Evolutionary conservation across 2,329 filamentous ascomycete genomes (phyloP), one percentile per base, ranked within the genome.

Genomic region (Ophiocordyceps camponoti-leonardi): DNA sequence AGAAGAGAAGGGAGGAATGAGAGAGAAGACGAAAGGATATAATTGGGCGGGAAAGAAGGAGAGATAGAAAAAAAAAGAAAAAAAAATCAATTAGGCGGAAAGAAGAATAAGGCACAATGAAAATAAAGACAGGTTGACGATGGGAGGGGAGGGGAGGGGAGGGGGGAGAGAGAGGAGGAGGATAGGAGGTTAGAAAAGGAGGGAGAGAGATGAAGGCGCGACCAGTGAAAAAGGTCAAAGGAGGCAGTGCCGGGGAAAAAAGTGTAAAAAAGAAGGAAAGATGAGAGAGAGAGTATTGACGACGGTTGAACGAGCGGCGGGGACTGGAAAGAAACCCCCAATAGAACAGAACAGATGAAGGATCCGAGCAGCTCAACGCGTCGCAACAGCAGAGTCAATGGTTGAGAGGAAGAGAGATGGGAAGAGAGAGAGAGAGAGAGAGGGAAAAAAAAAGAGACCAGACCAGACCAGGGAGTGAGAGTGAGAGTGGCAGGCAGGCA

Each of bases 241-340:
- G n/a, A 35, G 31, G 31, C 31, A 14, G 31, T 35, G 31, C 31
- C 4, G 31, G 13, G 6, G 14, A 8, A 35, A 4, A 6, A 16
- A 16, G 13, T 10, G 11, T 33, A 5, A 5, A n/a, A 35, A n/a
- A 20, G 11, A n/a, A 20, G n/a, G 37, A 22, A 16, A 30, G 19
- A 18, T n/a, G 26, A 23, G 19, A 30, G 22, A 22, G 26, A 23
- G 19, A 30, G 37, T 44, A 20, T 31, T n/a, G 43, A 20, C 31
- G 30, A 16, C 13, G 22, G 37, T 16, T 46, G 46, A 49, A 48
- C 48, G 48, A 49, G 48, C 44, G 48, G 37, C 46, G 48, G 48
- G 48, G 48, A 48, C 44, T n/a, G 5, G 26, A 35, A 22, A 46
- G 39, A 33, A 28, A 48, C 45, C 43, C 46, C 46, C 48, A 41